phyloP scores from a whole-genome alignment of 192 early-diverging fungal genomes.

The Coemansia sp. region DNA sequence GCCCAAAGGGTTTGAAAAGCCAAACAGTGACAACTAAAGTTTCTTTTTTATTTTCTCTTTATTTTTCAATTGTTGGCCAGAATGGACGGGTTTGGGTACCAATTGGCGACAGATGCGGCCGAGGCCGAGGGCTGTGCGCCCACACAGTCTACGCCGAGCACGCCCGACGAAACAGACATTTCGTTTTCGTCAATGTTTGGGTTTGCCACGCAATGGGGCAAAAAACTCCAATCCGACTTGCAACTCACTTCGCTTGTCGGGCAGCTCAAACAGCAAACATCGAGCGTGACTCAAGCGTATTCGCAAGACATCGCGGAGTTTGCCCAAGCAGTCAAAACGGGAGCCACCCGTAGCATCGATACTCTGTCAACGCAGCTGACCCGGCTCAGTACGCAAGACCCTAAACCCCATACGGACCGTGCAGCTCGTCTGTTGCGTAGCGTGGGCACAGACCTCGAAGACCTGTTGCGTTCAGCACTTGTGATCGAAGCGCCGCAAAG shows the following conservation, averaged over 20 bases:
- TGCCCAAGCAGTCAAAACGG: slow-evolving; percentile 40
- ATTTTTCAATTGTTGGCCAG: background rate
- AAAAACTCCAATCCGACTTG: slow-evolving; percentile 33
- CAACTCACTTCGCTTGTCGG: slow-evolving; percentile 35
- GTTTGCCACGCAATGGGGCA: slow-evolving; percentile 46
- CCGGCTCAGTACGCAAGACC: slow-evolving; percentile 26
- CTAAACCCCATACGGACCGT: too few relatives aligned
- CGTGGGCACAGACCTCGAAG: slow-evolving; percentile 41
- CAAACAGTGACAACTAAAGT: slow-evolving; percentile 16
- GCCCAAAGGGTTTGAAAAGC: slow-evolving; percentile 49
- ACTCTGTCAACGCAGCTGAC: slow-evolving; percentile 33
- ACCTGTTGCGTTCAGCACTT: slow-evolving; percentile 43
- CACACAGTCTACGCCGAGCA: background rate
- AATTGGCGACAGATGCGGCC: slow-evolving; percentile 40
- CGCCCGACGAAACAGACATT: background rate
- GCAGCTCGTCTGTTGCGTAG: slow-evolving; percentile 10
- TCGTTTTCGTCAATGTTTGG: slow-evolving; percentile 26
- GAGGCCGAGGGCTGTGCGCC: slow-evolving; percentile 39
- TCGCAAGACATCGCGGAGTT: slow-evolving; percentile 47
- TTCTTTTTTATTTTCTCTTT: background rate
- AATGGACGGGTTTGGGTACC: slow-evolving; percentile 42
- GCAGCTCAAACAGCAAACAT: slow-evolving; percentile 46
- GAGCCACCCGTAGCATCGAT: slow-evolving; percentile 36
- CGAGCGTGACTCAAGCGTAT: slow-evolving; percentile 45
- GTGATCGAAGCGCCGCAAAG: slow-evolving; percentile 48